Conservation (phyloP, 2,329 filamentous ascomycete genomes). For the Didymella pinodella region DNA sequence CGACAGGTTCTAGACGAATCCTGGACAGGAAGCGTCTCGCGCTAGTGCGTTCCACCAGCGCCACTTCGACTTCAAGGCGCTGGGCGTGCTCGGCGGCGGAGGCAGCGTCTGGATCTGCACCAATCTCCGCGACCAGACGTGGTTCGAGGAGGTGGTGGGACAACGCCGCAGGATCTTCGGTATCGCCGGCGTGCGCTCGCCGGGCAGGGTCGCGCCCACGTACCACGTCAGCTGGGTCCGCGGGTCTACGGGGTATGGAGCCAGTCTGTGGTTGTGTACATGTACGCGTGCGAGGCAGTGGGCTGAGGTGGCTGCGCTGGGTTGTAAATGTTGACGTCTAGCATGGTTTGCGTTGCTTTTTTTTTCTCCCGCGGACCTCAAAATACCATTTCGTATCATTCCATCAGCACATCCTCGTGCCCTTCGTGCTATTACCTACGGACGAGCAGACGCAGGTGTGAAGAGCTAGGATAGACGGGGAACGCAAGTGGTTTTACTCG, state of each 20-base stretch:
- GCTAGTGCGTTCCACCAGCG: constrained; percentile 10
- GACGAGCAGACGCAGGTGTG: too few relatives aligned
- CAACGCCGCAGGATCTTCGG: constrained; percentile 8
- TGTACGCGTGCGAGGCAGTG: constrained; percentile 5
- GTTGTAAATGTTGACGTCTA: constrained; percentile 8
- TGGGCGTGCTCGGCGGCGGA: constrained; percentile 7
- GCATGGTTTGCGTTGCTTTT: constrained; percentile 15
- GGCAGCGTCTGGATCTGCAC: constrained; percentile 13
- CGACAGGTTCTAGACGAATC: constrained; percentile 53
- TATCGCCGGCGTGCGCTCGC: constrained; percentile 1
- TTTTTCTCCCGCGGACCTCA: neutral
- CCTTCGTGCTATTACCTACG: too few relatives aligned
- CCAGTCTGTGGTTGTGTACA: constrained; percentile 18
- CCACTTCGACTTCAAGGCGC: constrained; percentile 9
- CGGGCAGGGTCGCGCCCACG: constrained; percentile 7
- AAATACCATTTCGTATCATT: neutral
- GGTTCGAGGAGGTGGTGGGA: constrained; percentile 9
- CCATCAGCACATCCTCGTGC: too few relatives aligned
- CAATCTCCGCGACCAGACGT: constrained; percentile 1
- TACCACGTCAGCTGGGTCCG: constrained; percentile 20
- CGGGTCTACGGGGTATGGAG: constrained; percentile 12
- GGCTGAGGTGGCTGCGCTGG: neutral
- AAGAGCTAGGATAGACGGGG: too few relatives aligned
- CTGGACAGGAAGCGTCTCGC: neutral
- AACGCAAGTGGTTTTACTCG: too few relatives aligned